These are phyloP conservation scores for Dioscorea alata DNA, from an alignment of 106 monocot genomes.

Conservation along the genomic window DNA sequence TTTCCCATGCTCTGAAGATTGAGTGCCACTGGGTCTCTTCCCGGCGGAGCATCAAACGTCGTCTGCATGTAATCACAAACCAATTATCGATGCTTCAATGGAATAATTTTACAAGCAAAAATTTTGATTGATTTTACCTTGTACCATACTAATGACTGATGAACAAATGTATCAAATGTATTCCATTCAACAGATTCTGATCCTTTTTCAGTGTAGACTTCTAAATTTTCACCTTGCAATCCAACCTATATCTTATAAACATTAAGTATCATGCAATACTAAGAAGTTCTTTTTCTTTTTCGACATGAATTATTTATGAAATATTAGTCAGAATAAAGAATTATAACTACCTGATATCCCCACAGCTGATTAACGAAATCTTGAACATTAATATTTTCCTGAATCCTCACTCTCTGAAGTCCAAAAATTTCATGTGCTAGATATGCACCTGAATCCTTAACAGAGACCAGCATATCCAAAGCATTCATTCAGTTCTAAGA, in stretches of 20 bases:
- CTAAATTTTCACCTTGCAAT: constrained; percentile 50
- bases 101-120: too few species aligned
- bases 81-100: too few species aligned
- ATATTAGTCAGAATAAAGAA: background rate
- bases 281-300: too few species aligned
- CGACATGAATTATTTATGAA: too few species aligned
- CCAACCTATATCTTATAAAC: constrained; percentile 36
- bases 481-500: background rate
- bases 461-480: background rate
- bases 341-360: constrained; percentile 57
- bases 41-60: constrained; percentile 47
- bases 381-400: constrained; percentile 1
- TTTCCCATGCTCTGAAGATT: constrained; percentile 85
- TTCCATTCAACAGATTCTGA: constrained; percentile 33
- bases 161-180: constrained; percentile 1
- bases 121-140: constrained; percentile 38
- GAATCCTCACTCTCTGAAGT: constrained; percentile 41
- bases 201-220: constrained; percentile 56
- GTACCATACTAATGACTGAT: constrained; percentile 66
- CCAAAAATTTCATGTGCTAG: constrained; percentile 56
- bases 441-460: constrained; percentile 72
- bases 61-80: constrained; percentile 20
- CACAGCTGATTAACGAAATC: constrained; percentile 50
- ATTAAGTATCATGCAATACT: too few species aligned
- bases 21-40: constrained; percentile 47